These are phyloP conservation scores for Niebla homalea DNA, from an alignment of 495 filamentous ascomycete genomes.

Conservation along the genomic window DNA sequence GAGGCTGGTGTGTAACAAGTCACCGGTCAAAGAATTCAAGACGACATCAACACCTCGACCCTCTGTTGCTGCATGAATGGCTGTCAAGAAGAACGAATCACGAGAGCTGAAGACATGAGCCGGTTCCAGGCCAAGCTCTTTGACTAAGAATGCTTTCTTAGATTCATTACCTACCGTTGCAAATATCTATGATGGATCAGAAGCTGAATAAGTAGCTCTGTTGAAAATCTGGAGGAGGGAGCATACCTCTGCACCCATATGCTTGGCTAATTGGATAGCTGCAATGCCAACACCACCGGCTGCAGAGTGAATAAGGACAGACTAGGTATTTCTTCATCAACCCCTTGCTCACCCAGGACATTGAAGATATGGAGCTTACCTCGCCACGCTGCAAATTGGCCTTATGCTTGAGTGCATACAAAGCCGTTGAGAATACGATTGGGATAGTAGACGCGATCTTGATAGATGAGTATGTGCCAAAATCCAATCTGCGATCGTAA, in stretches of 20 bases:
- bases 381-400: background rate
- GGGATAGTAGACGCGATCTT: background rate
- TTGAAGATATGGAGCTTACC: no score
- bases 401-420: background rate
- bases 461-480: no score
- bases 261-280: constrained; percentile 9
- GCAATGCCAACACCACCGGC: constrained; percentile 21
- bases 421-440: background rate
- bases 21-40: constrained; percentile 38
- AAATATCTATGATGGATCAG: constrained; percentile 28
- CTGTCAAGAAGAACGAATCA: constrained; percentile 26
- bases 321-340: no score
- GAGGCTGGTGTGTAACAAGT: constrained; percentile 34
- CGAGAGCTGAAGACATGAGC: constrained; percentile 31
- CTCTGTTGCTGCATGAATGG: constrained; percentile 31
- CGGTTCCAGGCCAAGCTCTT: constrained; percentile 19
- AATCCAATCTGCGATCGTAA: no score
- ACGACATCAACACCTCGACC: constrained; percentile 39
- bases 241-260: constrained; percentile 11
- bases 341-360: no score
- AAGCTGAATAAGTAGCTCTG: background rate
- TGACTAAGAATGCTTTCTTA: constrained; percentile 24
- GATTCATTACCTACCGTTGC: constrained; percentile 29
- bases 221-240: background rate
- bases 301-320: constrained; percentile 29